Percentiles rank a stretch among this genome's conserved stretches.
phyloP scores from a whole-genome alignment of 805 yeast species.

The Kodamaea kaohsiungensis region DNA sequence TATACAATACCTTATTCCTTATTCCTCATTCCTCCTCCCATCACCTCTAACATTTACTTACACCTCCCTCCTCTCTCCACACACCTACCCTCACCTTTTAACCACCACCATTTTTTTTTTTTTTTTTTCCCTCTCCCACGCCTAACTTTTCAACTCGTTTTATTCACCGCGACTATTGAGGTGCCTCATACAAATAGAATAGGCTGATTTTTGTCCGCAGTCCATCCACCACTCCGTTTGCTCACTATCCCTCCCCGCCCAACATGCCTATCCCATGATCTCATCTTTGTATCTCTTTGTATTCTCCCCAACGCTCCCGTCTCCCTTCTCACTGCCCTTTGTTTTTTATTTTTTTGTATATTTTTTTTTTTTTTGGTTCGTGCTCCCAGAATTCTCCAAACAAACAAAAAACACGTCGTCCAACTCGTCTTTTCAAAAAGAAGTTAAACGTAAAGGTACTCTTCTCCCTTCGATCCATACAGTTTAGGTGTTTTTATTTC shows the following conservation, averaged over 20 bases:
- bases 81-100: too few species aligned
- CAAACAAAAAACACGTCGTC: constrained; percentile 6
- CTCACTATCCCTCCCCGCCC: neutral
- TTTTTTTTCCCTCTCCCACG: too few species aligned
- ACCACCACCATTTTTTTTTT: too few species aligned
- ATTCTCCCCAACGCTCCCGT: neutral
- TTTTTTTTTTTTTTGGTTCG: neutral
- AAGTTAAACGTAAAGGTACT: neutral
- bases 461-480: neutral
- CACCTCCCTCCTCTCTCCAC: neutral
- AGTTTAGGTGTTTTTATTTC: neutral
- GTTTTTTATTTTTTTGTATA: neutral
- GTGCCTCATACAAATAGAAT: too few species aligned
- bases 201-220: too few species aligned
- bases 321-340: constrained; percentile 1
- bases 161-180: too few species aligned
- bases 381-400: neutral
- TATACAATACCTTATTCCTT: neutral
- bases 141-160: too few species aligned
- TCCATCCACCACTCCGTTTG: neutral
- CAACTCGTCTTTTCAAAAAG: constrained; percentile 1
- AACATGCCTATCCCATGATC: neutral
- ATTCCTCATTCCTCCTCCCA: neutral
- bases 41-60: neutral
- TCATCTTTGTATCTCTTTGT: neutral